Evolutionary conservation across 73 alveolate species (phyloP), one percentile per base, ranked within the genome.

Genomic region (Urostyla sp.): DNA sequence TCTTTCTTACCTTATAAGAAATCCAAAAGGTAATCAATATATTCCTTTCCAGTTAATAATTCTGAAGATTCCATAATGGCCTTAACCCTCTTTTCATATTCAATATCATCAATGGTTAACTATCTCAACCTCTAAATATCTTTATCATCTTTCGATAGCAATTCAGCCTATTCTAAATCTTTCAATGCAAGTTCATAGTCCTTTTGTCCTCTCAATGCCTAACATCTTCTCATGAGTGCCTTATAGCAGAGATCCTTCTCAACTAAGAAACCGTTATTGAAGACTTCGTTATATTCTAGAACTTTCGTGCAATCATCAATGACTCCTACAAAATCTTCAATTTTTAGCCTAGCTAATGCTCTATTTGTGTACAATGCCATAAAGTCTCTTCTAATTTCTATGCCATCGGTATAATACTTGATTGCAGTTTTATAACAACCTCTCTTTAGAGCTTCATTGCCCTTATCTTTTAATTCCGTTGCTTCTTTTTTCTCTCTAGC

Each of bases 231-330:
- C 27, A 87, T 67, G 59, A 96, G 91, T 6, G 99, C 99, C 79
- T 97, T 97, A 49, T 94, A 96, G 72, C 95, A 91, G 26, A 95
- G 81, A 40, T 96, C 98, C 45, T 83, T 86, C 44, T 90, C 90
- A 72, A 77, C 88, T 37, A 91, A 85, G 72, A 85, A 87, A 48
- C 97, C 99, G 74, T 96, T 96, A 50, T 97, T 98, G 73, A 97
- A 97, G 85, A 95, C 91, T 75, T 97, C 99, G 69, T 94, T 94
- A 69, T 95, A 97, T 58, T 95, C 96, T 35, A 97, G 60, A 54
- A 97, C 96, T 79, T 94, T 80, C 31, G 98, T 92, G 67, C 99
- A 95, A 74, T 97, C 99, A 67, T 95, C 96, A 0, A 94, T 87
- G 6, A 98, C 99, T 46, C 96, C 96, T 40, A 76, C 80, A 69